Conservation (phyloP, 331 rosid species). For the Quercus phellos region DNA sequence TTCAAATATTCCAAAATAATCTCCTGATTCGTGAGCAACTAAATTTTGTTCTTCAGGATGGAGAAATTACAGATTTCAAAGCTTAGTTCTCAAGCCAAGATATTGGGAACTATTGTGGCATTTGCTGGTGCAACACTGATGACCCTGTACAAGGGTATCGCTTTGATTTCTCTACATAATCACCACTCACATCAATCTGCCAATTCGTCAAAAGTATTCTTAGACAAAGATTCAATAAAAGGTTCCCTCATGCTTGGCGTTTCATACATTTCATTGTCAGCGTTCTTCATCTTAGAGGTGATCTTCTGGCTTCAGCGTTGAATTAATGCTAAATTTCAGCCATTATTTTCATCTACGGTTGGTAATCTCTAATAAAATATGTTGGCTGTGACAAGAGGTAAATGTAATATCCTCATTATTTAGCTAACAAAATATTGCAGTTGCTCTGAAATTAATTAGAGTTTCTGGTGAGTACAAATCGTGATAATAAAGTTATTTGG, state of each 20-base stretch:
- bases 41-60: conserved; percentile 3
- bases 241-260: conserved; percentile 22
- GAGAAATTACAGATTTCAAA: conserved; percentile 5
- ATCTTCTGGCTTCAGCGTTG: too few species aligned
- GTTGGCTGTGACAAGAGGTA: too few species aligned
- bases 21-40: neutral
- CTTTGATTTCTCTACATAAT: neutral
- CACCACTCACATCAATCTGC: neutral
- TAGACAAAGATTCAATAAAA: conserved; percentile 10
- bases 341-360: too few species aligned
- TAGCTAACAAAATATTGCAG: too few species aligned
- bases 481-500: too few species aligned
- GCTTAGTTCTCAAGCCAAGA: conserved; percentile 13
- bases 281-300: conserved; percentile 25
- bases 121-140: conserved; percentile 17
- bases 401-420: too few species aligned
- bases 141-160: conserved; percentile 21
- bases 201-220: neutral
- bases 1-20: too few species aligned
- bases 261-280: conserved; percentile 1
- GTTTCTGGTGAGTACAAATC: too few species aligned
- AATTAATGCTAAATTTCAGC: too few species aligned
- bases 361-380: too few species aligned
- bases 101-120: conserved; percentile 17
- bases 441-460: too few species aligned